Conservation (phyloP, 2,329 filamentous ascomycete genomes). For the Podosphaera xanthii region DNA sequence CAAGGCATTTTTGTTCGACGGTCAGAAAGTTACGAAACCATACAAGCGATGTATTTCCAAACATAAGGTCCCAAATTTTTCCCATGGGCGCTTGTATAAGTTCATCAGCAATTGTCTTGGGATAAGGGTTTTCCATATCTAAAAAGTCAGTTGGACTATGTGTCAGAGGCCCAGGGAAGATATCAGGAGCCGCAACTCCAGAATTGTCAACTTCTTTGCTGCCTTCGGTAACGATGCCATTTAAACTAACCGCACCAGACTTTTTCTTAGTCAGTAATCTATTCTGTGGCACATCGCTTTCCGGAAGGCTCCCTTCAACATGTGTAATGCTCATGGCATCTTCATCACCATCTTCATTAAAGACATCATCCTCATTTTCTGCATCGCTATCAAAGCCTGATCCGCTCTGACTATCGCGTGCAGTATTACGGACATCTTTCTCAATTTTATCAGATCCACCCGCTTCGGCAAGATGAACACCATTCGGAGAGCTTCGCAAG, state of each 20-base stretch:
- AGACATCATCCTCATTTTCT: slow-evolving; percentile 39
- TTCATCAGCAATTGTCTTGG: slow-evolving; percentile 69
- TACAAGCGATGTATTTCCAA: slow-evolving; percentile 52
- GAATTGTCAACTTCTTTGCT: slow-evolving; percentile 24
- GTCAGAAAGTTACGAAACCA: slow-evolving; percentile 79
- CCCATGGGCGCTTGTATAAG: slow-evolving; percentile 69
- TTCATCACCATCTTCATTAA: slow-evolving; percentile 54
- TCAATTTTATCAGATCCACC: slow-evolving; percentile 78
- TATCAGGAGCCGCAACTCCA: slow-evolving; percentile 21
- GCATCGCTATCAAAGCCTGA: slow-evolving; percentile 24
- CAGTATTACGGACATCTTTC: slow-evolving; percentile 35
- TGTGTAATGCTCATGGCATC: slow-evolving; percentile 33
- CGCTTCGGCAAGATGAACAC: slow-evolving; percentile 57
- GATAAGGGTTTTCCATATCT: slow-evolving; percentile 58
- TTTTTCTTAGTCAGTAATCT: slow-evolving; percentile 40
- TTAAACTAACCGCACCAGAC: slow-evolving; percentile 31
- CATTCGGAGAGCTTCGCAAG: slow-evolving; percentile 74
- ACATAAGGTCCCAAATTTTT: slow-evolving; percentile 74
- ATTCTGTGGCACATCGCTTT: slow-evolving; percentile 37
- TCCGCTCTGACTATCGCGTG: slow-evolving; percentile 25
- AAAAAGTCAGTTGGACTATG: slow-evolving; percentile 73
- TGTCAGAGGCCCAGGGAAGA: slow-evolving; percentile 66
- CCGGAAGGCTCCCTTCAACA: slow-evolving; percentile 20
- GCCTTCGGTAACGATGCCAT: slow-evolving; percentile 26
- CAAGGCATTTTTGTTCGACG: slow-evolving; percentile 68